Percentiles rank a stretch among this genome's conserved stretches.
These are phyloP conservation scores for Hyphopichia fennica DNA, from an alignment of 1,139 yeast species.

Conservation along the genomic window DNA sequence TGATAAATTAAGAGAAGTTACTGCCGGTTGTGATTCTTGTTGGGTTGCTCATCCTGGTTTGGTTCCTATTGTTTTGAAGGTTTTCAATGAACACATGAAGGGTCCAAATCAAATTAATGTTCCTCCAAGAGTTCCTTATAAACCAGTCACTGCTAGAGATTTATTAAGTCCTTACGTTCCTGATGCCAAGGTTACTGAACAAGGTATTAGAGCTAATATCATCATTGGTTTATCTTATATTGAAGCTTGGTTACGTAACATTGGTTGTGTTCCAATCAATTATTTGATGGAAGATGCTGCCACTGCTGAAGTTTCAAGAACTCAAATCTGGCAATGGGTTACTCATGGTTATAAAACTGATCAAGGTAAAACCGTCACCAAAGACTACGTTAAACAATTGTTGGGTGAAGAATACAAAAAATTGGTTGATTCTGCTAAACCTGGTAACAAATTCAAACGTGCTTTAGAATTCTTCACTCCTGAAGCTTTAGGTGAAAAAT, in stretches of 20 bases:
- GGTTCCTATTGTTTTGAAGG: conserved; percentile 72
- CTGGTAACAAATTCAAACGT: conserved; percentile 60
- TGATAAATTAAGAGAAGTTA: conserved; percentile 74
- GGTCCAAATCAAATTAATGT: conserved; percentile 79
- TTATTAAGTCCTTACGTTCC: conserved; percentile 70
- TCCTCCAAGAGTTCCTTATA: conserved; percentile 50
- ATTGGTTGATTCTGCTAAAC: conserved; percentile 45
- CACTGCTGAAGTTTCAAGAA: conserved; percentile 82
- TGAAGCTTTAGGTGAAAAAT: conserved; percentile 64
- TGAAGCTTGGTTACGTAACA: conserved; percentile 81
- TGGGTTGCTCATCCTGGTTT: conserved; percentile 85
- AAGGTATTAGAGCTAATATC: conserved; percentile 70
- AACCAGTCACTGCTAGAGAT: conserved; percentile 61
- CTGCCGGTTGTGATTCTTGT: conserved; percentile 77
- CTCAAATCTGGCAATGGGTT: conserved; percentile 84
- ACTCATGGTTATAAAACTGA: conserved; percentile 68
- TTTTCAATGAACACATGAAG: conserved; percentile 79
- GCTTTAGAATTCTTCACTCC: conserved; percentile 68
- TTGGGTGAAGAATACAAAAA: conserved; percentile 64
- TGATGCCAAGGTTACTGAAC: conserved; percentile 65
- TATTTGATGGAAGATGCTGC: conserved; percentile 88
- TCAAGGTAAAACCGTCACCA: conserved; percentile 57
- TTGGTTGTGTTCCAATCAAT: conserved; percentile 82
- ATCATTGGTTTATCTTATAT: conserved; percentile 74
- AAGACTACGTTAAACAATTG: conserved; percentile 54